phyloP scores from a whole-genome alignment of 306 rosid genomes.

The Cicer judaicum region DNA sequence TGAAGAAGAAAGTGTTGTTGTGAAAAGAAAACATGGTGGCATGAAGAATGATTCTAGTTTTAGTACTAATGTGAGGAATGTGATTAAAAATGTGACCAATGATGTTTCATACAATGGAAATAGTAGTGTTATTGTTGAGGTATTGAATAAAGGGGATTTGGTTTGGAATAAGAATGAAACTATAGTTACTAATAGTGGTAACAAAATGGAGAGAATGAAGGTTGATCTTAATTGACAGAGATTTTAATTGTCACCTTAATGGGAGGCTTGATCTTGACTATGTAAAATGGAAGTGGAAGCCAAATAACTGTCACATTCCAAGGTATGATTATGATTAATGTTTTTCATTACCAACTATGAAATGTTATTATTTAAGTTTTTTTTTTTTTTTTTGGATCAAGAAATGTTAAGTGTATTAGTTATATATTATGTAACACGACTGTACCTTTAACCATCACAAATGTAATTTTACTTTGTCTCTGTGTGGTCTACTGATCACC shows the following conservation, averaged over 20 bases:
- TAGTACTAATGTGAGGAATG: background rate
- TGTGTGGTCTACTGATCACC: too few species aligned
- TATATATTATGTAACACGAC: too few species aligned
- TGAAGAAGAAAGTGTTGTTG: conserved; percentile 36
- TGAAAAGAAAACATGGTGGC: background rate
- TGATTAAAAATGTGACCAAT: background rate
- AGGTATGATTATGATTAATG: conserved; percentile 55
- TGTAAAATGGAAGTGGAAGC: conserved; percentile 95
- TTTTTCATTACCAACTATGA: conserved; percentile 9
- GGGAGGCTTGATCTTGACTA: conserved; percentile 72
- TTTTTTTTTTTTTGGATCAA: too few species aligned
- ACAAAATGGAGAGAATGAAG: conserved; percentile 32
- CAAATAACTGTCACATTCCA: conserved; percentile 78
- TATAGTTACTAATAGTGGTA: background rate
- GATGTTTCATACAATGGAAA: conserved; percentile 14
- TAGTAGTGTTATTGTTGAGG: background rate
- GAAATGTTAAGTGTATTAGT: too few species aligned
- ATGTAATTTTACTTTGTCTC: too few species aligned
- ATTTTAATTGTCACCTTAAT: conserved; percentile 72
- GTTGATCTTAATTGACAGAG: conserved; percentile 60
- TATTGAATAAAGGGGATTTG: conserved; percentile 25
- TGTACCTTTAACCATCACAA: too few species aligned
- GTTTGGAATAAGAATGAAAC: conserved; percentile 37
- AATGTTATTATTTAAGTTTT: too few species aligned
- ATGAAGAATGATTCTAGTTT: conserved; percentile 37